phyloP scores from a whole-genome alignment of 2,329 filamentous ascomycete species.

The Purpureocillium takamizusanense region DNA sequence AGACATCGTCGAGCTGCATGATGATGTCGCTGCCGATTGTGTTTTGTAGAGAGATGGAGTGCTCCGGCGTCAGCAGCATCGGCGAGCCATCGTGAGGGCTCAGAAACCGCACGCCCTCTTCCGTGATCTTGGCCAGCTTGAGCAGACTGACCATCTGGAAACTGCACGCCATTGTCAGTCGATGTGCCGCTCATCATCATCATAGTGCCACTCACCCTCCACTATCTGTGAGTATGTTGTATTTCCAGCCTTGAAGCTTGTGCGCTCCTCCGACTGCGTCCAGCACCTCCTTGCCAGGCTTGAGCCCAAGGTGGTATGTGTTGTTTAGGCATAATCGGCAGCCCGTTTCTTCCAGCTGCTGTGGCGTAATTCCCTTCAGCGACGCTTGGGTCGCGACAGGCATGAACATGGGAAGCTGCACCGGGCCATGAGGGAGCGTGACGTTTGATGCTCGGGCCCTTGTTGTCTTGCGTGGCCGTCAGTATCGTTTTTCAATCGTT shows the following conservation, averaged over 20 bases:
- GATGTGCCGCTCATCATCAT: not conserved
- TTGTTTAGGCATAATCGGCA: slow-evolving; percentile 94
- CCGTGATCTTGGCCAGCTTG: slow-evolving; percentile 86
- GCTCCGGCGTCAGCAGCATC: slow-evolving; percentile 95
- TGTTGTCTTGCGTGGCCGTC: slow-evolving; percentile 57
- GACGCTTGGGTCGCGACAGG: slow-evolving; percentile 95
- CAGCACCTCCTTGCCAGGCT: slow-evolving; percentile 84
- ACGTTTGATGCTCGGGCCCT: slow-evolving; percentile 85
- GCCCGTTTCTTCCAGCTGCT: slow-evolving; percentile 81
- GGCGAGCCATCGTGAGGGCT: slow-evolving; percentile 90
- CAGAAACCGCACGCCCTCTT: slow-evolving; percentile 92
- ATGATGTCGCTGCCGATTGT: slow-evolving; percentile 98
- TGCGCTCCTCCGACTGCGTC: slow-evolving; percentile 87
- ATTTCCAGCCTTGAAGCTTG: slow-evolving; percentile 86
- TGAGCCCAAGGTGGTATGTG: slow-evolving; percentile 92
- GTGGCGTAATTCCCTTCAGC: slow-evolving; percentile 85
- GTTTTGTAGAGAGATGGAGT: slow-evolving; percentile 93
- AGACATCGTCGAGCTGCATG: slow-evolving; percentile 98
- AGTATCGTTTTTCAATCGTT: slow-evolving; percentile 3
- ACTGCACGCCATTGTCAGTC: slow-evolving; percentile 34
- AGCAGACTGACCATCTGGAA: slow-evolving; percentile 99
- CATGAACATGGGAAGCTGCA: slow-evolving; percentile 94
- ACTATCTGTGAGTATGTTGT: slow-evolving; percentile 85
- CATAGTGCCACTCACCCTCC: slow-evolving; percentile 44
- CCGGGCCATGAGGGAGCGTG: slow-evolving; percentile 82